A percentile compares a stretch with the other conserved stretches of the same genome.
Evolutionary conservation across 768 basidiomycete species (phyloP).

Genomic region (Lyophyllum shimeji): DNA sequence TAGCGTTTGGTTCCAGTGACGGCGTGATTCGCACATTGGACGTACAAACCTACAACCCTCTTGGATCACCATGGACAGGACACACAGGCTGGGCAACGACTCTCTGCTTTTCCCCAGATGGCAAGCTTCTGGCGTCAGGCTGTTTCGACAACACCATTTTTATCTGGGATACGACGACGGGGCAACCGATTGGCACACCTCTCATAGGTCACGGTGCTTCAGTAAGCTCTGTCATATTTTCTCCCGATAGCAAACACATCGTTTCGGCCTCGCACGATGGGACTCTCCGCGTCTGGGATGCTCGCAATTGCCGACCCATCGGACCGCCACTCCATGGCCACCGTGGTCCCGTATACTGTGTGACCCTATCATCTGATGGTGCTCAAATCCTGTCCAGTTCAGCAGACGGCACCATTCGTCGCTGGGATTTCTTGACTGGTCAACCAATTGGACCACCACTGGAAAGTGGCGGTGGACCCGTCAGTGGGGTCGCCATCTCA

Average conservation of each 20-base stretch:
- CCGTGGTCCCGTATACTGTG: background rate
- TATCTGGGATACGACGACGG: constrained; percentile 8
- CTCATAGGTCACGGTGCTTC: constrained; percentile 1
- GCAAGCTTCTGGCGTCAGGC: constrained; percentile 9
- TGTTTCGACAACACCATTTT: constrained; percentile 4
- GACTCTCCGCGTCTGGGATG: background rate
- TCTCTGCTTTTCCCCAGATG: constrained; percentile 19
- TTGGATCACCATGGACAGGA: constrained; percentile 3
- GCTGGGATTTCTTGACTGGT: background rate
- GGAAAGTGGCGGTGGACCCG: background rate
- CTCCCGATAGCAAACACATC: background rate
- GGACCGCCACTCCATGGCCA: background rate
- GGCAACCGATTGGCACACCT: background rate
- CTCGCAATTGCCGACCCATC: too few species aligned
- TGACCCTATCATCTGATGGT: background rate
- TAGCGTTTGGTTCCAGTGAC: constrained; percentile 20
- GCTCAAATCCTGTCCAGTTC: background rate
- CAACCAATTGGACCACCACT: background rate
- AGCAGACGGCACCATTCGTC: background rate
- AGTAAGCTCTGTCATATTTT: constrained; percentile 7
- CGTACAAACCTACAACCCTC: background rate
- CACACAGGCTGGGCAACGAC: constrained; percentile 4
- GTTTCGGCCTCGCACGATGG: background rate
- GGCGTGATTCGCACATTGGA: constrained; percentile 19
- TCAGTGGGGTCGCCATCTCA: background rate